Conservation (phyloP, 306 rosid genomes). For the Citrullus colocynthis region DNA sequence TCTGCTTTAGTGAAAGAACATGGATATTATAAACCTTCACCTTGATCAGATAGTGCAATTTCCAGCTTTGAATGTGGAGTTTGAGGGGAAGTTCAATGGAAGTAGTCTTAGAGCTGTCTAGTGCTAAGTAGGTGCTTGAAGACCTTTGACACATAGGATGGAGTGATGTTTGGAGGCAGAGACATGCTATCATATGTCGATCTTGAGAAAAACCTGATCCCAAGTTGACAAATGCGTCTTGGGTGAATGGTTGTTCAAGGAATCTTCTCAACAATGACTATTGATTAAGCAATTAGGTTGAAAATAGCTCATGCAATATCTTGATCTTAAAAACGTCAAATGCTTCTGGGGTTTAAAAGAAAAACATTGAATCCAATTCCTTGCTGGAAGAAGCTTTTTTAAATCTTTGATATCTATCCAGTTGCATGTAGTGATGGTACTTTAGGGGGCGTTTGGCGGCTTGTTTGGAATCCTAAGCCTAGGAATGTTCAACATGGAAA, state of each 20-base stretch:
- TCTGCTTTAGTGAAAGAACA: not conserved
- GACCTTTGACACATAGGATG: not conserved
- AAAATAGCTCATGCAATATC: not conserved
- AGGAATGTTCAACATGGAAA: too few species aligned
- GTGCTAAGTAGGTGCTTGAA: not conserved
- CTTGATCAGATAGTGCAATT: too few species aligned
- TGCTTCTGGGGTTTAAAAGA: not conserved
- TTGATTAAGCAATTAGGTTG: not conserved
- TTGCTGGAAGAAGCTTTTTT: not conserved
- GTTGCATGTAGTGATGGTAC: not conserved
- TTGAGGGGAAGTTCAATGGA: too few species aligned
- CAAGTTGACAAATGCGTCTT: not conserved
- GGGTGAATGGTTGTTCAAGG: not conserved
- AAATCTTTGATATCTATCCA: not conserved
- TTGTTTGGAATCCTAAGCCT: too few species aligned
- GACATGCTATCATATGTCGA: not conserved
- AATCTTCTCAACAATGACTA: not conserved
- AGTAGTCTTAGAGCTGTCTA: not conserved
- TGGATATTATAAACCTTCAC: too few species aligned
- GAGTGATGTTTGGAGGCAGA: not conserved
- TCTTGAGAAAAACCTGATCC: not conserved
- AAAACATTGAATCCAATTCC: not conserved
- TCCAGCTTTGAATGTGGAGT: too few species aligned
- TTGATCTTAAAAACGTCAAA: not conserved
- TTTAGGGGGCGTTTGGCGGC: too few species aligned